Percentiles rank a stretch among this genome's conserved stretches.
Conservation (phyloP, 345 rosid species). For the Cardamine chenopodiifolia region DNA sequence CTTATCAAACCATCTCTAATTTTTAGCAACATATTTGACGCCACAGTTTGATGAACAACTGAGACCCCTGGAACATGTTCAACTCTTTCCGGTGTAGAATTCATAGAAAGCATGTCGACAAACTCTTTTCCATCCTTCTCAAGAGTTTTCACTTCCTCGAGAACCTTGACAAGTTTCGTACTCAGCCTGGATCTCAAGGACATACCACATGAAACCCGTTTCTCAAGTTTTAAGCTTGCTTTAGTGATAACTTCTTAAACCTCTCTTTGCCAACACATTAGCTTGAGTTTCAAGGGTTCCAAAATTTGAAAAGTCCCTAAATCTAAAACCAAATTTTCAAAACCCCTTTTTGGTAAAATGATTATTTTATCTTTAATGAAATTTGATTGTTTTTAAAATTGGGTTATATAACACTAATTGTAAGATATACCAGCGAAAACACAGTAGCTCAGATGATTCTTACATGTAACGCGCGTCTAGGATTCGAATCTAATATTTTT, state of each 20-base stretch:
- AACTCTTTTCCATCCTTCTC: neutral
- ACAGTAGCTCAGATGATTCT: too few relatives aligned
- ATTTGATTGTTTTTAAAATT: too few relatives aligned
- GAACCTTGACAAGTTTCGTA: conserved; percentile 2
- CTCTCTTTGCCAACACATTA: conserved; percentile 10
- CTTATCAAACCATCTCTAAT: neutral
- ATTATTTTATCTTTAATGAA: too few relatives aligned
- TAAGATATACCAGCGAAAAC: too few relatives aligned
- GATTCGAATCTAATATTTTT: too few relatives aligned
- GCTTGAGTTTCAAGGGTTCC: neutral
- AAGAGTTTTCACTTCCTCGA: neutral
- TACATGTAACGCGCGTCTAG: too few relatives aligned
- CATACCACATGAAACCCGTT: neutral
- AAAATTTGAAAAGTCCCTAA: too few relatives aligned
- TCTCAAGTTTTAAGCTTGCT: neutral
- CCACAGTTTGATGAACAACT: conserved; percentile 28
- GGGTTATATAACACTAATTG: too few relatives aligned
- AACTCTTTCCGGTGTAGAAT: neutral
- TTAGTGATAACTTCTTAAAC: neutral
- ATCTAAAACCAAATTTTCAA: too few relatives aligned
- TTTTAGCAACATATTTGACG: conserved; percentile 11
- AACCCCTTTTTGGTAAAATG: too few relatives aligned
- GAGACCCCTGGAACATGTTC: conserved; percentile 31
- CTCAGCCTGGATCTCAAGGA: conserved; percentile 6
- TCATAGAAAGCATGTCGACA: neutral